Percentiles rank a stretch among this genome's conserved stretches.
These are phyloP conservation scores for Bathelium albidoporum DNA, from an alignment of 495 filamentous ascomycete genomes.

Conservation along the genomic window DNA sequence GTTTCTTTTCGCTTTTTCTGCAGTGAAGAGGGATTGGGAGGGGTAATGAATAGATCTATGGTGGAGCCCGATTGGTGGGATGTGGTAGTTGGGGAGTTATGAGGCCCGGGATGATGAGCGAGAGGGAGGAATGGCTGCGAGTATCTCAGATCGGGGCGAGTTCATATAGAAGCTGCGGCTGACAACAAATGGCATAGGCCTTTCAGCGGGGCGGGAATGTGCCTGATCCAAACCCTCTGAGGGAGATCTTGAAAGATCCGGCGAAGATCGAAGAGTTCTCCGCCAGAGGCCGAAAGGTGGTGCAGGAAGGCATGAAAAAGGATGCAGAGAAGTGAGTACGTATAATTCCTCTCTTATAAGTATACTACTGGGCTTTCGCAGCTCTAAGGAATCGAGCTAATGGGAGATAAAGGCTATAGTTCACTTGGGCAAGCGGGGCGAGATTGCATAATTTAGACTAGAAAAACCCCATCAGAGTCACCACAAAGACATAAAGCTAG, in stretches of 20 bases:
- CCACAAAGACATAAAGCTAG: too few relatives aligned
- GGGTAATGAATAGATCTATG: too few relatives aligned
- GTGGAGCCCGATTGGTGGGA: too few relatives aligned
- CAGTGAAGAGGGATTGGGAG: too few relatives aligned
- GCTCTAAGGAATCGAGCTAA: too few relatives aligned
- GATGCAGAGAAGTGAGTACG: constrained; percentile 41
- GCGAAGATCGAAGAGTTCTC: constrained; percentile 50
- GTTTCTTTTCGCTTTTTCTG: neutral
- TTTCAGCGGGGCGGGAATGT: constrained; percentile 72
- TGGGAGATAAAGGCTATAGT: too few relatives aligned
- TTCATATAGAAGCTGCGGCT: neutral
- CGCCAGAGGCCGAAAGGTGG: constrained; percentile 46
- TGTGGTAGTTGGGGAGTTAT: neutral
- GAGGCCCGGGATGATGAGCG: neutral
- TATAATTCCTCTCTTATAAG: neutral
- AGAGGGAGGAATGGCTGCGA: neutral
- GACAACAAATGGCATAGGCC: neutral
- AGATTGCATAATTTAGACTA: too few relatives aligned
- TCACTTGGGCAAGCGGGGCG: neutral
- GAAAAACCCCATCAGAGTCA: too few relatives aligned
- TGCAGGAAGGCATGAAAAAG: constrained; percentile 45
- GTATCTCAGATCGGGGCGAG: neutral
- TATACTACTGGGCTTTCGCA: neutral
- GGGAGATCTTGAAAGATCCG: constrained; percentile 59
- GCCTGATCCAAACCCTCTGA: constrained; percentile 55